These are phyloP conservation scores for Botrytis cinerea DNA, from an alignment of 2,329 filamentous ascomycete genomes.

Conservation along the genomic window DNA sequence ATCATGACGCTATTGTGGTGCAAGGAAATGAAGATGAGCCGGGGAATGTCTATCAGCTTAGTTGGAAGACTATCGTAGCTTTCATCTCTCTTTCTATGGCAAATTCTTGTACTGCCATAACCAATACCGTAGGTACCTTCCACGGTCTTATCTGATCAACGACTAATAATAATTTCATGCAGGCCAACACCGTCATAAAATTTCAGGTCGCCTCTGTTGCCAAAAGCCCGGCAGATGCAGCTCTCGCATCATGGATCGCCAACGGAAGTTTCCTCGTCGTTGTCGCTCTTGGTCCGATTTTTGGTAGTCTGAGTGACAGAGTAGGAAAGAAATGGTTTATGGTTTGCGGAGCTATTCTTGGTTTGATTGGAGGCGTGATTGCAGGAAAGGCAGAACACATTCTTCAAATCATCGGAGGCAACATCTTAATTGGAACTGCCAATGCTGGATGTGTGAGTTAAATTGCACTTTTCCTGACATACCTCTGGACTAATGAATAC, in stretches of 20 bases:
- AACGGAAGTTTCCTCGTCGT: slow-evolving; percentile 30
- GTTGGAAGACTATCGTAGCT: slow-evolving; percentile 28
- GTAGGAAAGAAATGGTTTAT: slow-evolving; percentile 33
- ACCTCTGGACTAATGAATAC: not conserved
- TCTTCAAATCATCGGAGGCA: slow-evolving; percentile 27
- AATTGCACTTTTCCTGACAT: not conserved
- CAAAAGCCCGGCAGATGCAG: slow-evolving; percentile 26
- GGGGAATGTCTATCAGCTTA: slow-evolving; percentile 27
- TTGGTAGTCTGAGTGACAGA: slow-evolving; percentile 29
- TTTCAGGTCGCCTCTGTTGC: slow-evolving; percentile 29
- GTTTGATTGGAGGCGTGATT: slow-evolving; percentile 26
- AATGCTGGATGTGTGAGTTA: slow-evolving; percentile 30
- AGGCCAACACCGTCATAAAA: slow-evolving; percentile 32
- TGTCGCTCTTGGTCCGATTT: slow-evolving; percentile 29
- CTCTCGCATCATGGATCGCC: slow-evolving; percentile 30
- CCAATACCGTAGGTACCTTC: slow-evolving; percentile 27
- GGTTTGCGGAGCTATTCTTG: slow-evolving; percentile 28
- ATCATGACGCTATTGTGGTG: not conserved
- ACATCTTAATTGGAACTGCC: slow-evolving; percentile 29
- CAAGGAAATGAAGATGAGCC: slow-evolving; percentile 27
- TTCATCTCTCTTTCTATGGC: slow-evolving; percentile 28
- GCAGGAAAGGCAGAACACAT: slow-evolving; percentile 28
- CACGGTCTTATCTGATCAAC: not conserved
- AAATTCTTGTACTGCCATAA: slow-evolving; percentile 29
- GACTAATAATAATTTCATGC: not conserved